phyloP scores from a whole-genome alignment of 495 filamentous ascomycete species.

The Trichocladium antarcticum region DNA sequence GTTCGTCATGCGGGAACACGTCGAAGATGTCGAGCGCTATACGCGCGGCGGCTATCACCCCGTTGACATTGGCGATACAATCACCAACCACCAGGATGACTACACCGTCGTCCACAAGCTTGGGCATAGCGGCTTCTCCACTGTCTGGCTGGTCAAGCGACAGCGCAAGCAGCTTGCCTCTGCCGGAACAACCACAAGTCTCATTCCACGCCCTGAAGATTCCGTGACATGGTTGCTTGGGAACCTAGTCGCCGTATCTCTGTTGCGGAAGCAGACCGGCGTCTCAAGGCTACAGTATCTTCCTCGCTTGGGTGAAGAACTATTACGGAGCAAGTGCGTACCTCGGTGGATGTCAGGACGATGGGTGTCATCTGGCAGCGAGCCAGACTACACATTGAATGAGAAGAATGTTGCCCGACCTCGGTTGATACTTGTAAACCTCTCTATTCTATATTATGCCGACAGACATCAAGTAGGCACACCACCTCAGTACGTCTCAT shows the following conservation, averaged over 20 bases:
- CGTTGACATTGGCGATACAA: slow-evolving; percentile 2
- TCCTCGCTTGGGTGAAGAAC: too few relatives aligned
- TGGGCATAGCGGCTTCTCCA: neutral
- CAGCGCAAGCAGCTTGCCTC: neutral
- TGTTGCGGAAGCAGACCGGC: neutral
- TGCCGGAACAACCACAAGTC: neutral
- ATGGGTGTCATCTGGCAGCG: too few relatives aligned
- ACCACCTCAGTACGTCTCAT: too few relatives aligned
- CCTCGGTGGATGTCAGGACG: too few relatives aligned
- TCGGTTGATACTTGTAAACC: too few relatives aligned
- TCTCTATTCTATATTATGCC: too few relatives aligned
- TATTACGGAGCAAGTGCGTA: too few relatives aligned
- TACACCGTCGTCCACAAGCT: slow-evolving; percentile 5
- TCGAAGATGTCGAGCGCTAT: slow-evolving; percentile 1
- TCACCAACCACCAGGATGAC: neutral
- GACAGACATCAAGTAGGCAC: too few relatives aligned
- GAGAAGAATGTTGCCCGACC: too few relatives aligned
- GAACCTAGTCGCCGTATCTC: neutral
- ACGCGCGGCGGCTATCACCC: slow-evolving; percentile 1
- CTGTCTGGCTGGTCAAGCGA: slow-evolving; percentile 1
- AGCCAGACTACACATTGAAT: too few relatives aligned
- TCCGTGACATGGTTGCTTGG: slow-evolving; percentile 1
- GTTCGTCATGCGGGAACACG: neutral
- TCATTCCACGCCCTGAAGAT: neutral
- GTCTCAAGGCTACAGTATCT: too few relatives aligned